A percentile compares a stretch with the other conserved stretches of the same genome.
These are phyloP conservation scores for Blastocystis sp. DNA, from an alignment of 352 stramenopile genomes.

Conservation along the genomic window DNA sequence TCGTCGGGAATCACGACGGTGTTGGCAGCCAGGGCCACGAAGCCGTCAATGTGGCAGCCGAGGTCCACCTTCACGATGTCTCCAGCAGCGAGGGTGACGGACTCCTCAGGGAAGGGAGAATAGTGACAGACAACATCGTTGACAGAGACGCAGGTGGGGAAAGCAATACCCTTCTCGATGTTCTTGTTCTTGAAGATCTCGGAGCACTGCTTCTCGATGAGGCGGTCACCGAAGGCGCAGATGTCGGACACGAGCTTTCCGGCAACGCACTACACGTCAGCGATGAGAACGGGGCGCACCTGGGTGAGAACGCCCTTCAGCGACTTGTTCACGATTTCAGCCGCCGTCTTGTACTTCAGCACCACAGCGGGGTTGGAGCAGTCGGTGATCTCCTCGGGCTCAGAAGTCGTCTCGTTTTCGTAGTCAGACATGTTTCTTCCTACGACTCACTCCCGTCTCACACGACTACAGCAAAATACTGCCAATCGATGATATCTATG, in stretches of 20 bases:
- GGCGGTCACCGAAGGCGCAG: slow-evolving; percentile 76
- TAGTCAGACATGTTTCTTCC: slow-evolving; percentile 72
- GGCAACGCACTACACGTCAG: slow-evolving; percentile 33
- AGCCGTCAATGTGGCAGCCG: slow-evolving; percentile 98
- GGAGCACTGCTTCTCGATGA: slow-evolving; percentile 78
- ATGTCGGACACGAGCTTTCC: slow-evolving; percentile 65
- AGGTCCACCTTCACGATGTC: slow-evolving; percentile 92
- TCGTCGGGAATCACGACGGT: slow-evolving; percentile 85
- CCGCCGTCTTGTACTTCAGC: slow-evolving; percentile 93
- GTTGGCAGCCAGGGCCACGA: slow-evolving; percentile 95
- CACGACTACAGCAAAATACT: no score
- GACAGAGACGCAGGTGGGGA: slow-evolving; percentile 95
- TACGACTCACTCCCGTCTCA: no score
- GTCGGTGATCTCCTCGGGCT: slow-evolving; percentile 79
- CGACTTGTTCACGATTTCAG: slow-evolving; percentile 95
- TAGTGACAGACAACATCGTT: slow-evolving; percentile 98
- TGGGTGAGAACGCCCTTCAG: slow-evolving; percentile 89
- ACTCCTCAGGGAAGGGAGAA: slow-evolving; percentile 87
- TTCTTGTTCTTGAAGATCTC: slow-evolving; percentile 94
- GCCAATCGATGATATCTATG: no score
- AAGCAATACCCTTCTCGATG: slow-evolving; percentile 96
- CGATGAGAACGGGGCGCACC: slow-evolving; percentile 71
- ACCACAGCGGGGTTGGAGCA: slow-evolving; percentile 85
- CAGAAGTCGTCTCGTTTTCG: slow-evolving; percentile 75
- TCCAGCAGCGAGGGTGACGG: slow-evolving; percentile 79